Evolutionary conservation across 1,284 basidiomycete genomes (phyloP).

Genomic region (Hymenochaete sp.): DNA sequence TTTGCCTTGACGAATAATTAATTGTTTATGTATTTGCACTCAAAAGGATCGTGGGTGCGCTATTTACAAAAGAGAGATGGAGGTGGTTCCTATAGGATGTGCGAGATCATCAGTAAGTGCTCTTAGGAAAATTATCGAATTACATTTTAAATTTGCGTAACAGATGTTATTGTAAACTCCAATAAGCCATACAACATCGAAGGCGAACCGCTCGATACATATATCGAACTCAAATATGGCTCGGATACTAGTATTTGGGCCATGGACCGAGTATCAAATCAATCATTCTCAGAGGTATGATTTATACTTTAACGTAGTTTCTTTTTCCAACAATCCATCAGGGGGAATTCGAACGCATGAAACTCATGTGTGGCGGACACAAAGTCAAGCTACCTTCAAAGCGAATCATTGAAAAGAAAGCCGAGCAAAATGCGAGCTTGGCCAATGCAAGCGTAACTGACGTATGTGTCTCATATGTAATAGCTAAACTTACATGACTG

Average conservation of each 20-base stretch:
- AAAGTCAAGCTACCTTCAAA: constrained; percentile 59
- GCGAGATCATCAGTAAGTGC: constrained; percentile 63
- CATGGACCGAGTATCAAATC: constrained; percentile 81
- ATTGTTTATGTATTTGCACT: constrained; percentile 18
- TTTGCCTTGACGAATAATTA: constrained; percentile 24
- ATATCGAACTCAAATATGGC: constrained; percentile 66
- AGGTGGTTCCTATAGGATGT: constrained; percentile 65
- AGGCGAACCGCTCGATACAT: constrained; percentile 49
- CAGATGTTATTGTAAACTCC: constrained; percentile 43
- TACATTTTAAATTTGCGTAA: not conserved
- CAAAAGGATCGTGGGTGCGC: constrained; percentile 69
- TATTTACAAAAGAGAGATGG: constrained; percentile 52
- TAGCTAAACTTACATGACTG: not conserved
- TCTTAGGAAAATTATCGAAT: not conserved
- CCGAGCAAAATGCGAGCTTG: constrained; percentile 49
- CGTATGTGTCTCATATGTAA: constrained; percentile 33
- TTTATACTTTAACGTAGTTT: constrained; percentile 1
- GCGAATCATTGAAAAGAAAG: constrained; percentile 56
- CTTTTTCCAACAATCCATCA: constrained; percentile 27
- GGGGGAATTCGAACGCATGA: constrained; percentile 68
- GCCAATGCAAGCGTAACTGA: constrained; percentile 64
- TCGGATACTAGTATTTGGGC: constrained; percentile 45
- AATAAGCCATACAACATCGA: constrained; percentile 72
- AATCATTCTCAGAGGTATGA: constrained; percentile 49
- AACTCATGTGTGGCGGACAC: constrained; percentile 41